Base-by-base conservation (phyloP, 2,329 filamentous ascomycete species). In the Berkeleyomyces basicola region DNA sequence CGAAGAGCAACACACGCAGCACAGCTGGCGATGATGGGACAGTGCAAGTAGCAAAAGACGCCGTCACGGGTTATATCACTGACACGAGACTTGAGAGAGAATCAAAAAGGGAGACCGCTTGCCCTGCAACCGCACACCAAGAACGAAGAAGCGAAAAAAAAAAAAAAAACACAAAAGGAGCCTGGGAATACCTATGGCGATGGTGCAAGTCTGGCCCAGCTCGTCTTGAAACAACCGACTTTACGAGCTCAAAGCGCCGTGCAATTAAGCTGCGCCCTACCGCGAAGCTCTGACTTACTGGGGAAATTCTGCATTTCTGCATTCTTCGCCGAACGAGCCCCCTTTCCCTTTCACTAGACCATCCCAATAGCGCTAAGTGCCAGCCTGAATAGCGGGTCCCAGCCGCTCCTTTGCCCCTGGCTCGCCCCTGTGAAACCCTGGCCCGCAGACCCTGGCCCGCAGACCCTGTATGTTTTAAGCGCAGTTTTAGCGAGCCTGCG, bases 161-260 rank as follows among this genome's bases (percentile, higher is more conserved):
- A 59, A 36, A 31, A 40, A 47, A 51, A 51, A 49, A 51, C 47
- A 14, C 47, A 51, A 31, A 51, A 31, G 16, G 33, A 31, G 16
- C 31, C 33, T 14, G 11, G 58, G 31, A 59, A 16, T 59, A 47
- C 11, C 47, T 40, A 16, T 37, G 23, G 42, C 42, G 58, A 59
- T 46, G 40, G 58, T 59, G 40, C 40, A 46, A 40, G 37, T 31
- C 42, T 46, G 42, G 58, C 42, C 23, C 33, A 55, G n/a, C 51
- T 31, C 9, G 31, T 14, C 16, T 59, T 59, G 58, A 59, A 59
- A 59, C 58, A 59, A 55, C 40, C 23, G 31, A 36, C 40, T 59
- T 59, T 59, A 59, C 58, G 58, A 47, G 40, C 42, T 47, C 58
- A 33, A 31, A 59, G 42, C 16, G 51, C 51, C 9, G 51, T 55